Conservation (phyloP, 2,329 filamentous ascomycete genomes). For the Pseudocercospora eumusae region DNA sequence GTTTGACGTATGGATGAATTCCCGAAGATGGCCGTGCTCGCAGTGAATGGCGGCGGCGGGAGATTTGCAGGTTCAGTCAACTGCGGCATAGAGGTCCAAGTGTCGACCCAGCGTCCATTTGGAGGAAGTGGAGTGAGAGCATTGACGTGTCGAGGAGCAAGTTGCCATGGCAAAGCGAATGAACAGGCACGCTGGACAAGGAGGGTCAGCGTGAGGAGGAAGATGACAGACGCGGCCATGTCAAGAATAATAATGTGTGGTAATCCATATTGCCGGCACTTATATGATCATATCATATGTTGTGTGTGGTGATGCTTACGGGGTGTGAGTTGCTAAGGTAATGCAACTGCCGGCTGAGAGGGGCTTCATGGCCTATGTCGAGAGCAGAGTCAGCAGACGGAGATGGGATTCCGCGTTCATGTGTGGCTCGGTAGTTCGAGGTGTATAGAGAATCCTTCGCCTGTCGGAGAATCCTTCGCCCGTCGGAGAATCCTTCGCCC, state of each 20-base stretch:
- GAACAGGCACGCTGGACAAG: neutral
- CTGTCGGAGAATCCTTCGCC: too few species aligned
- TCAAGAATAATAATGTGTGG: neutral
- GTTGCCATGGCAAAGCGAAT: neutral
- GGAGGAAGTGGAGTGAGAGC: constrained; percentile 18
- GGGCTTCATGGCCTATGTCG: too few species aligned
- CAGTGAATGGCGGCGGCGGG: constrained; percentile 61
- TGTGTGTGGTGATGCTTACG: too few species aligned
- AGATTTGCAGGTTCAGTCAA: constrained; percentile 64
- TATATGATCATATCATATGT: too few species aligned
- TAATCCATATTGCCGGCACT: neutral
- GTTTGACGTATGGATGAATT: constrained; percentile 69
- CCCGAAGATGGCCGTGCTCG: constrained; percentile 54
- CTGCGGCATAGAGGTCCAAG: constrained; percentile 68
- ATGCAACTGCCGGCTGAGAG: too few species aligned
- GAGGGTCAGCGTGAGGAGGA: neutral
- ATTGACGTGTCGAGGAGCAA: neutral
- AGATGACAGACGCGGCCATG: neutral
- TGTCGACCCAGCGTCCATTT: constrained; percentile 59
- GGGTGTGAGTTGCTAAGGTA: too few species aligned
- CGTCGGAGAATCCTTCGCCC: too few species aligned
- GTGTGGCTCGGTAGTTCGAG: too few species aligned
- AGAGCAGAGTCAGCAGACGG: too few species aligned
- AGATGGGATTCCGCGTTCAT: too few species aligned
- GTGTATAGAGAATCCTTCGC: too few species aligned